phyloP scores from a whole-genome alignment of 768 basidiomycete species.

The Tricholoma flavovirens region DNA sequence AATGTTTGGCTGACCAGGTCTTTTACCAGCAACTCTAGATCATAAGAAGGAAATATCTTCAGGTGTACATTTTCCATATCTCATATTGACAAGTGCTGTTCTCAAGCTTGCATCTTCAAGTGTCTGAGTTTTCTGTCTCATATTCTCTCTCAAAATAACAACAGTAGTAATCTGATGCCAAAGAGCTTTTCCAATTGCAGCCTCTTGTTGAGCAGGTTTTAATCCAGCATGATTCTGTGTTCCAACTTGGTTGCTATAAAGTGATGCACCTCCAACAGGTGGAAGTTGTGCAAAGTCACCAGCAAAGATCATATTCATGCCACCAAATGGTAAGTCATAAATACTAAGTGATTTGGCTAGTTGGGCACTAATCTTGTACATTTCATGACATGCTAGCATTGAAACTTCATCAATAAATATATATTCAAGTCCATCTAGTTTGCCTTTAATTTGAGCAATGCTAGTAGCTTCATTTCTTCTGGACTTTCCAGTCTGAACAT shows the following conservation, averaged over 20 bases:
- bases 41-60: background rate
- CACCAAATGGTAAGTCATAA: too few relatives aligned
- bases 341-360: background rate
- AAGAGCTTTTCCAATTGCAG: too few relatives aligned
- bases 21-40: background rate
- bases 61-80: background rate
- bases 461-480: background rate
- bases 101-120: background rate
- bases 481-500: background rate
- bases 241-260: background rate
- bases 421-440: constrained; percentile 20
- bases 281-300: background rate
- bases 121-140: background rate
- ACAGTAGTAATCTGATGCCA: background rate
- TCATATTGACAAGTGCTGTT: background rate
- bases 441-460: background rate
- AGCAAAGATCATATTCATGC: background rate
- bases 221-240: background rate
- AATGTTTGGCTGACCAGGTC: background rate
- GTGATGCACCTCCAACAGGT: background rate
- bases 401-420: constrained; percentile 33
- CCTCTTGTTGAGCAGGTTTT: background rate
- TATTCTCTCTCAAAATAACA: background rate
- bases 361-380: constrained; percentile 18
- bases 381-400: constrained; percentile 24